Conservation (phyloP, 495 filamentous ascomycete genomes). For the Xeromyces bisporus region DNA sequence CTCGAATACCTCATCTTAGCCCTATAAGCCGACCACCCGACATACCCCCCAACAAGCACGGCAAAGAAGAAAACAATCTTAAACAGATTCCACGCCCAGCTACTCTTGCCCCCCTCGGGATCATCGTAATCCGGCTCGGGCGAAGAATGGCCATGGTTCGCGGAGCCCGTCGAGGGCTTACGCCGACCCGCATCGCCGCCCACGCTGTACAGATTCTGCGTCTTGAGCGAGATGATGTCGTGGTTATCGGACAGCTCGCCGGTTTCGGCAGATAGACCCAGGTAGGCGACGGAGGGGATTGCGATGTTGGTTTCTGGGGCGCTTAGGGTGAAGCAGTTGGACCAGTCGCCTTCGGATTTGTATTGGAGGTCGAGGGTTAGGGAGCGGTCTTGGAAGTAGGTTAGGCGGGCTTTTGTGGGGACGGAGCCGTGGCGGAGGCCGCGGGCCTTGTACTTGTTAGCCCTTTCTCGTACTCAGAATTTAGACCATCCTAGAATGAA, state of each 20-base stretch:
- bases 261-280: constrained; percentile 91
- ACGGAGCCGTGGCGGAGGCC: constrained; percentile 64
- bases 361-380: constrained; percentile 86
- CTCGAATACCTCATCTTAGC: constrained; percentile 54
- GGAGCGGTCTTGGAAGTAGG: constrained; percentile 92
- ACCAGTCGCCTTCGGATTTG: constrained; percentile 77
- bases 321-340: constrained; percentile 61
- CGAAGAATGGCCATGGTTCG: constrained; percentile 17
- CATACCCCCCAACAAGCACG: constrained; percentile 57
- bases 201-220: constrained; percentile 74
- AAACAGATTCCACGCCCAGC: constrained; percentile 88
- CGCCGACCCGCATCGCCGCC: constrained; percentile 22
- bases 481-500: neutral
- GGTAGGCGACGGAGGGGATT: constrained; percentile 79
- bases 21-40: constrained; percentile 71
- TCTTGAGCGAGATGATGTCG: constrained; percentile 79
- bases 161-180: constrained; percentile 22
- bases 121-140: too few species aligned
- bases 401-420: constrained; percentile 73
- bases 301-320: constrained; percentile 49
- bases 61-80: constrained; percentile 63
- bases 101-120: constrained; percentile 33
- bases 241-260: constrained; percentile 95
- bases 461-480: neutral
- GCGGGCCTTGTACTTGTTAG: constrained; percentile 43